phyloP scores from a whole-genome alignment of 495 filamentous ascomycete species.

The Melanomma pulvis-pyrius region DNA sequence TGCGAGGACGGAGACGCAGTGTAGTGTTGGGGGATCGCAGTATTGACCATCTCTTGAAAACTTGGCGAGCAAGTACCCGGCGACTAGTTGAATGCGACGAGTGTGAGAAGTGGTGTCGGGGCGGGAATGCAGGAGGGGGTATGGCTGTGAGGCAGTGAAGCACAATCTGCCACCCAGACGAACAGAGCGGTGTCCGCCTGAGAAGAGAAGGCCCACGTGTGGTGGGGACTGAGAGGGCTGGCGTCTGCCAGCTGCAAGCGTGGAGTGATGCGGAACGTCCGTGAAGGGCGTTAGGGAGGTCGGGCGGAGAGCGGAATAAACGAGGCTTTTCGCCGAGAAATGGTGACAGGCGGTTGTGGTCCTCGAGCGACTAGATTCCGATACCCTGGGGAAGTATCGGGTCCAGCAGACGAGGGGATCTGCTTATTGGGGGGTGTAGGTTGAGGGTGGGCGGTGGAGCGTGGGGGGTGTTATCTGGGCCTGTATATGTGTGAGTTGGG shows the following conservation, averaged over 20 bases:
- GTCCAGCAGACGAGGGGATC: conserved; percentile 86
- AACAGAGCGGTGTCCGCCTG: conserved; percentile 84
- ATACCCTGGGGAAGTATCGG: conserved; percentile 87
- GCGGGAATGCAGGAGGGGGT: background rate
- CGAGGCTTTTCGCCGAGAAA: conserved; percentile 81
- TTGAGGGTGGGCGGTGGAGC: conserved; percentile 24
- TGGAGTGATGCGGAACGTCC: conserved; percentile 51
- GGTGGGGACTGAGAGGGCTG: conserved; percentile 44
- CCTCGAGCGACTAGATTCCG: conserved; percentile 79
- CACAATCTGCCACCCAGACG: conserved; percentile 83
- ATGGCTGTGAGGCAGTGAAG: conserved; percentile 50
- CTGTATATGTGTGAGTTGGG: conserved; percentile 49
- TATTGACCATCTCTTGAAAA: conserved; percentile 73
- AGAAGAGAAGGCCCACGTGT: conserved; percentile 90
- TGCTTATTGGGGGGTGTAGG: conserved; percentile 51
- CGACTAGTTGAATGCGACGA: conserved; percentile 3
- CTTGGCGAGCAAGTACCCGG: conserved; percentile 22
- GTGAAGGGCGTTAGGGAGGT: conserved; percentile 78
- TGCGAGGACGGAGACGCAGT: conserved; percentile 76
- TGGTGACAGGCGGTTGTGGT: conserved; percentile 68
- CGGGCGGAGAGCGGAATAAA: conserved; percentile 79
- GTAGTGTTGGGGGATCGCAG: conserved; percentile 75
- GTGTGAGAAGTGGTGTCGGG: background rate
- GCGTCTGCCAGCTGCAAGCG: conserved; percentile 50
- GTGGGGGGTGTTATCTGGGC: conserved; percentile 82